Base-by-base conservation (phyloP, 2,329 filamentous ascomycete species). In the Penicillium carneum region DNA sequence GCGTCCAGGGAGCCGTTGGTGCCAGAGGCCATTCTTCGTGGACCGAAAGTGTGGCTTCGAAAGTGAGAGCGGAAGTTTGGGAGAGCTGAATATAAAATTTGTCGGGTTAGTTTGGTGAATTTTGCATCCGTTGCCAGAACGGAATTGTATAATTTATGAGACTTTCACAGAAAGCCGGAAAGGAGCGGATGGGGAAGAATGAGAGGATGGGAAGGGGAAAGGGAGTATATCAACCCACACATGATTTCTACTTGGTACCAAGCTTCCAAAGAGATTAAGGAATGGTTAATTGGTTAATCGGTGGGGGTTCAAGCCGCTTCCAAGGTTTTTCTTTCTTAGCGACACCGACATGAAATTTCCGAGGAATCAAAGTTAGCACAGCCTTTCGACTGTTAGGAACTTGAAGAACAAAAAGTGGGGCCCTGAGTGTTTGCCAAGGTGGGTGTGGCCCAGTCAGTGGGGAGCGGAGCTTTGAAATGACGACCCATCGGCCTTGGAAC, bases 1-100 rank as follows among this genome's bases (percentile, higher is more conserved):
- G 75, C 65, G 54, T 74, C 68, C 0, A 67, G 50, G 14, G 68
- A 69, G 59, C 74, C 74, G 67, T 77, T 79, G 59, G 45, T 54
- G 18, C 62, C 60, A 36, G 71, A 67, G 48, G 57, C 73, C 75
- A 77, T 77, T 57, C 39, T 76, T 61, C 63, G 67, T 18, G 69
- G 63, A 5, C 72, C 71, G 66, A 69, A 76, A 53, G 67, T 73
- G 50, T 75, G 57, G 33, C 65, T 72, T 61, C 74, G 71, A 57
- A 76, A 72, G 23, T 63, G 60, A 7, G 72, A 67, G 51, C 71
- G 71, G 55, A 76, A 71, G 43, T 64, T 67, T 57, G 62, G 68
- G 47, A 68, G 63, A 55, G 74, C 71, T 75, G 61, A 11, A 42
- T n/a, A 26, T 45, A 16, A 3, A 2, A 2, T 39, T 20, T 3